Conservation (phyloP, 163 green algal genomes). For the Volvox carteri region DNA sequence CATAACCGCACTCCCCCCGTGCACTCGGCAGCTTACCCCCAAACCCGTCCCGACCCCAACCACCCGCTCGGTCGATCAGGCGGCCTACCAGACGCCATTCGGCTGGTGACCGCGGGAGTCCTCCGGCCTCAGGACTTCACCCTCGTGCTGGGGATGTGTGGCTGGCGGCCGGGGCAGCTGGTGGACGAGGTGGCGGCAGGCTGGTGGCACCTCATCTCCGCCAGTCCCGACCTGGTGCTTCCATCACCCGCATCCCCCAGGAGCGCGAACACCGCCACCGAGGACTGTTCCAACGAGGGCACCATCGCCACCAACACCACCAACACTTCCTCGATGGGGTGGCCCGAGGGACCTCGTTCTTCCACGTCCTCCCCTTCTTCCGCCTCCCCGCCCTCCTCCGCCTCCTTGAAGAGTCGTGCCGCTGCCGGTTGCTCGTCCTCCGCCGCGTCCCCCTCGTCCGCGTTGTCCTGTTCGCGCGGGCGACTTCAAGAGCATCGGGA, state of each 20-base stretch:
- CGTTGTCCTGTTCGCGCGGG: background rate
- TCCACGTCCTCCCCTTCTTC: background rate
- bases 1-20: too few species aligned
- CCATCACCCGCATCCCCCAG: background rate
- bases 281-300: too few species aligned
- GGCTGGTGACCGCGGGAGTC: constrained; percentile 60
- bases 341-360: too few species aligned
- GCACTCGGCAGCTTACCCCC: too few species aligned
- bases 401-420: background rate
- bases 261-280: background rate
- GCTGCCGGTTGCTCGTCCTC: too few species aligned
- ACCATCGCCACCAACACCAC: background rate
- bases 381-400: background rate
- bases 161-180: constrained; percentile 60
- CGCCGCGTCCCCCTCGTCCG: background rate
- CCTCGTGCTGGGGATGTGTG: constrained; percentile 58
- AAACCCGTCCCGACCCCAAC: too few species aligned
- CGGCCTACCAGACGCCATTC: constrained; percentile 65
- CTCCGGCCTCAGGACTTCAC: constrained; percentile 61
- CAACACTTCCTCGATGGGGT: background rate
- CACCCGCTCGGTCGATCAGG: constrained; percentile 23
- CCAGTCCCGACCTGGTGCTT: constrained; percentile 60
- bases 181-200: constrained; percentile 39
- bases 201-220: constrained; percentile 40
- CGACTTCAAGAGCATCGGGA: too few species aligned